These are phyloP conservation scores for Picochlorum sp. DNA, from an alignment of 139 green algal genomes.

Conservation along the genomic window DNA sequence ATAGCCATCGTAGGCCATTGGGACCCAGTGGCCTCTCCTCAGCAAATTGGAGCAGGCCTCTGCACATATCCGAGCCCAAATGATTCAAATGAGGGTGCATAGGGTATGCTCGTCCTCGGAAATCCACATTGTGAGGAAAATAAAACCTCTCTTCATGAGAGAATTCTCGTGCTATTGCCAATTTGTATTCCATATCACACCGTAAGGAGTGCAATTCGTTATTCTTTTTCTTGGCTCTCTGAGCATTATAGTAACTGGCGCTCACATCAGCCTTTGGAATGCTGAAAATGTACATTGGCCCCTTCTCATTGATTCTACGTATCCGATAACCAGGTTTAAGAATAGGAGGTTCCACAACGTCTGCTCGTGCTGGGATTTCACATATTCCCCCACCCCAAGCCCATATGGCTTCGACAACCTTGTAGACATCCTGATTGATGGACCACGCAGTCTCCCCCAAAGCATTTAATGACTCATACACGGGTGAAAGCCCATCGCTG, in stretches of 20 bases:
- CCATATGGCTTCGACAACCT: slow-evolving; percentile 32
- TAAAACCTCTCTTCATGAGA: slow-evolving; percentile 56
- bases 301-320: slow-evolving; percentile 1
- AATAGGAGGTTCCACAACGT: slow-evolving; percentile 6
- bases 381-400: slow-evolving; percentile 23
- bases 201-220: slow-evolving; percentile 51
- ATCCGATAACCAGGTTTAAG: slow-evolving; percentile 9
- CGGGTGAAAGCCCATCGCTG: slow-evolving; percentile 14
- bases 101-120: slow-evolving; percentile 91
- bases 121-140: slow-evolving; percentile 91
- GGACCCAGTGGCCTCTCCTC: slow-evolving; percentile 59
- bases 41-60: slow-evolving; percentile 80
- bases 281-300: not conserved
- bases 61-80: slow-evolving; percentile 76
- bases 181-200: slow-evolving; percentile 50
- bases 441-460: slow-evolving; percentile 61
- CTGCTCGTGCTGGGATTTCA: slow-evolving; percentile 15
- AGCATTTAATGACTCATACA: slow-evolving; percentile 75
- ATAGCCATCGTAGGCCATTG: slow-evolving; percentile 73
- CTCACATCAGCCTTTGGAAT: slow-evolving; percentile 9
- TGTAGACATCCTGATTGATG: slow-evolving; percentile 50
- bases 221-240: slow-evolving; percentile 35
- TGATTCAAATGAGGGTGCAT: slow-evolving; percentile 93
- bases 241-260: slow-evolving; percentile 6
- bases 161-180: slow-evolving; percentile 40